These are phyloP conservation scores for Umbellularia californica DNA, from an alignment of 164 flowering plant species.

Conservation along the genomic window DNA sequence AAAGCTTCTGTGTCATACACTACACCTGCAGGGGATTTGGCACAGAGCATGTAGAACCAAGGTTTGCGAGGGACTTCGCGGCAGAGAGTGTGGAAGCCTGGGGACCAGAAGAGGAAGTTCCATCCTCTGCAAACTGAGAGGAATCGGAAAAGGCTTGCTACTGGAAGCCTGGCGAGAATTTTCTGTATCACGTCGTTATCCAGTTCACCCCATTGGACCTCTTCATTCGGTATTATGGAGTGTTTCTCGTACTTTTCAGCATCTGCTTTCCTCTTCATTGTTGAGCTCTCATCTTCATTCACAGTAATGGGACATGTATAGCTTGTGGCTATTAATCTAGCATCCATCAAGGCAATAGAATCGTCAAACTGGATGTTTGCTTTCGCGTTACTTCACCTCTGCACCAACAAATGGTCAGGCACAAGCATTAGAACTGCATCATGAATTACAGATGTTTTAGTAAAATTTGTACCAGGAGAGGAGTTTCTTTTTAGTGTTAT, in stretches of 20 bases:
- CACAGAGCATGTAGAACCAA: slow-evolving; percentile 62
- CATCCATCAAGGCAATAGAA: neutral
- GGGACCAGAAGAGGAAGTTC: slow-evolving; percentile 47
- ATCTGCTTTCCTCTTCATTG: neutral
- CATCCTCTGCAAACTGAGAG: slow-evolving; percentile 69
- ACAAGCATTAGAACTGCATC: no score
- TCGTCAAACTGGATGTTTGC: no score
- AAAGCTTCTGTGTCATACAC: slow-evolving; percentile 46
- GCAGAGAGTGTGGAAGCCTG: slow-evolving; percentile 48
- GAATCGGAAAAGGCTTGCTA: slow-evolving; percentile 48
- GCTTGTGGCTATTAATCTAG: neutral
- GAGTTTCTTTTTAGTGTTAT: no score
- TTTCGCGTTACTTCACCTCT: no score
- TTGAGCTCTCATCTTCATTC: neutral
- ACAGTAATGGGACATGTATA: neutral
- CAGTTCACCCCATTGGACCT: slow-evolving; percentile 32
- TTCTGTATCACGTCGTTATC: slow-evolving; percentile 51
- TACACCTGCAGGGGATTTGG: slow-evolving; percentile 26
- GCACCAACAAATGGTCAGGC: no score
- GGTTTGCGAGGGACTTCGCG: slow-evolving; percentile 48
- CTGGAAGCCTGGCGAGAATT: slow-evolving; percentile 61
- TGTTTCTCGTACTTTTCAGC: neutral
- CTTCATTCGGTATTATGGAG: neutral
- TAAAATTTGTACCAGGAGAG: no score
- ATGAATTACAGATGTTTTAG: no score